Conservation (phyloP, 371 early-diverging fungal genomes). For the Synchytrium microbalum region DNA sequence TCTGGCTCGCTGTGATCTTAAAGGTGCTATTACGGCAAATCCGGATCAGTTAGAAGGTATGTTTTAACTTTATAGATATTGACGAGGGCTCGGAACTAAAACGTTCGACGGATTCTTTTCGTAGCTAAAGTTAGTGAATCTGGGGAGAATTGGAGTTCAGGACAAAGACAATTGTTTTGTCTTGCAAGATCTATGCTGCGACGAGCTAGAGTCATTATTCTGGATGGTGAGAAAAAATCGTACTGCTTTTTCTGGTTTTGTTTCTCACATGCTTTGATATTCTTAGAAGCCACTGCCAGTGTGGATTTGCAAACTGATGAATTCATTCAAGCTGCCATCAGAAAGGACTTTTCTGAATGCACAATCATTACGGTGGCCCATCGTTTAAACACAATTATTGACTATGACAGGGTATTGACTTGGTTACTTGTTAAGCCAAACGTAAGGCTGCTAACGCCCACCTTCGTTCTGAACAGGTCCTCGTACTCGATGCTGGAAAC, state of each 20-base stretch:
- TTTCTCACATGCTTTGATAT: not conserved
- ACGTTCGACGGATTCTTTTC: slow-evolving; percentile 66
- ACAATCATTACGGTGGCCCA: slow-evolving; percentile 67
- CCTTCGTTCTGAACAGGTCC: slow-evolving; percentile 71
- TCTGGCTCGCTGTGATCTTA: slow-evolving; percentile 28
- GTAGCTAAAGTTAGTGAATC: slow-evolving; percentile 16
- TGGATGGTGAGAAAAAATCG: slow-evolving; percentile 81
- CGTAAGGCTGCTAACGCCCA: slow-evolving; percentile 61
- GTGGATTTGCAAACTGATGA: slow-evolving; percentile 59
- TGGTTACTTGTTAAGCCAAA: slow-evolving; percentile 5
- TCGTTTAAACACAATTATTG: slow-evolving; percentile 45
- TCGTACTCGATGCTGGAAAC: slow-evolving; percentile 68
- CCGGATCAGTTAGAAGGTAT: slow-evolving; percentile 23
- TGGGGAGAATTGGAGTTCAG: slow-evolving; percentile 32
- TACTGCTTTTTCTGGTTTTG: slow-evolving; percentile 22
- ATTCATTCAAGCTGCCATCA: slow-evolving; percentile 51
- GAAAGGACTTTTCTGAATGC: slow-evolving; percentile 47
- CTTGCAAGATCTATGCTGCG: slow-evolving; percentile 74
- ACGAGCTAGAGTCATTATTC: slow-evolving; percentile 44
- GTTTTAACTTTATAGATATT: no score
- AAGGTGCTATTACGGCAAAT: slow-evolving; percentile 20
- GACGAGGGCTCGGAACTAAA: slow-evolving; percentile 62
- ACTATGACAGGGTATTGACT: not conserved
- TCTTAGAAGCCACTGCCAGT: slow-evolving; percentile 41
- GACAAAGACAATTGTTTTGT: slow-evolving; percentile 77